Evolutionary conservation across 2,329 filamentous ascomycete species (phyloP).

Genomic region (Penicillium sp.): DNA sequence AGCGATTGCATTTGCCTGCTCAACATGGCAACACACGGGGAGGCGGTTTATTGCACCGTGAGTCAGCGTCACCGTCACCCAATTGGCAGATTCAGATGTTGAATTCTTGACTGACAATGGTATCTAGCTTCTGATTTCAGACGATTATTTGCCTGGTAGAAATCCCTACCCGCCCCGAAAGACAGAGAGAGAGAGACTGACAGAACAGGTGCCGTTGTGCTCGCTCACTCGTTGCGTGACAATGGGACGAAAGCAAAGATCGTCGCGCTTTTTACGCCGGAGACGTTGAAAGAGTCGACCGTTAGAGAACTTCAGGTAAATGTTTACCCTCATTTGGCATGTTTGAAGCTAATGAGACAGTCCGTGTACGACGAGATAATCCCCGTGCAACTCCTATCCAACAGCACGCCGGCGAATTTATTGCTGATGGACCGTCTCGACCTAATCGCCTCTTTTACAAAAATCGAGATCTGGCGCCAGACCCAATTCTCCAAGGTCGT

Average conservation of each 20-base stretch:
- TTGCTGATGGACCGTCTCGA: constrained; percentile 89
- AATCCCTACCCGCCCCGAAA: neutral
- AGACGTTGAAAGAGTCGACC: constrained; percentile 70
- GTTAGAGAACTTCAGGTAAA: constrained; percentile 72
- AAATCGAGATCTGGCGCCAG: constrained; percentile 91
- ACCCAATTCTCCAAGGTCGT: constrained; percentile 87
- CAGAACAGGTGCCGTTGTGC: constrained; percentile 74
- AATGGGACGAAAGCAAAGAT: constrained; percentile 81
- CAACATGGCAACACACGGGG: constrained; percentile 41
- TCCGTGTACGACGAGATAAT: constrained; percentile 84
- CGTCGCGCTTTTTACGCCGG: constrained; percentile 76
- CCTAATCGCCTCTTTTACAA: constrained; percentile 89
- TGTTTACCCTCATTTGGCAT: constrained; percentile 3
- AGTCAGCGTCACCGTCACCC: constrained; percentile 26
- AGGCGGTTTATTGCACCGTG: constrained; percentile 66
- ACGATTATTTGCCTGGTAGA: constrained; percentile 86
- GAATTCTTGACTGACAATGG: constrained; percentile 4
- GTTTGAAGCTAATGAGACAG: constrained; percentile 43
- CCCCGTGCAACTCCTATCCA: constrained; percentile 74
- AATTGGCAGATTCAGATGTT: neutral
- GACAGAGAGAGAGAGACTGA: neutral
- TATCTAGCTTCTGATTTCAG: constrained; percentile 78
- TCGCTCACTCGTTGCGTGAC: constrained; percentile 93
- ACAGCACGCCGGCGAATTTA: constrained; percentile 73
- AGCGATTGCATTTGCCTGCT: neutral